Base-by-base conservation (phyloP, 306 rosid genomes). In the Vigna mungo region DNA sequence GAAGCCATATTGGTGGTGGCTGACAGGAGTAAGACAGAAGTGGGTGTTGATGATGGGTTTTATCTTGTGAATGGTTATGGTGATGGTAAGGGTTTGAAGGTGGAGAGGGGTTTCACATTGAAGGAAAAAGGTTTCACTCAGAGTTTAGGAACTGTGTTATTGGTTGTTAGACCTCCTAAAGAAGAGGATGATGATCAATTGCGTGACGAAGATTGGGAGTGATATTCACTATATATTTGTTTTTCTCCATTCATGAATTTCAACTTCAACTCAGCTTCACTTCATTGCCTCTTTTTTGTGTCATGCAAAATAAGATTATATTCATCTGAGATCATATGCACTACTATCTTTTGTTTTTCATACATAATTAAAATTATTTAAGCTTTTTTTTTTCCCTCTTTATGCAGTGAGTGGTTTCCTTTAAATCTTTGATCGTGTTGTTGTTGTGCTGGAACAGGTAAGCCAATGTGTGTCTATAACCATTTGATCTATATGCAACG, bases 191-290 rank as follows among this genome's bases (percentile, higher is more conserved):
- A 88, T 7, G 80, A 87, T 83, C 89, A 89, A 48, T 51, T 92
- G 85, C 64, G 55, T 30, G 98, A 92, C 32, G 92, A 90, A 36
- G 98, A 95, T 71, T 95, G 97, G 97, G 97, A 95, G 0, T 95
- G 82, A 89, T 0, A 1, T 7, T 6, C 52, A 61, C 48, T 11
- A 3, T 55, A 41, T 23, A 2, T 43, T 32, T 23, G 51, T 25
- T 23, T 74, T 60, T 58, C 44, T 20, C 51, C 18, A 34, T 46
- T 65, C 70, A 70, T 25, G 27, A 25, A 25, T 25, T 25, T 2
- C 3, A 25, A 25, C 27, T 25, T 25, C 27, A 25, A 25, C 27
- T 21, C 23, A 21, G 23, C 23, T 21, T 44, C 47, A 68, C 54
- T 25, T 51, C 48, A 21, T 13, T 12, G 39, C 27, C 59, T 13